These are phyloP conservation scores for Cyberlindnera japonica DNA, from an alignment of 805 yeast species.

Conservation along the genomic window DNA sequence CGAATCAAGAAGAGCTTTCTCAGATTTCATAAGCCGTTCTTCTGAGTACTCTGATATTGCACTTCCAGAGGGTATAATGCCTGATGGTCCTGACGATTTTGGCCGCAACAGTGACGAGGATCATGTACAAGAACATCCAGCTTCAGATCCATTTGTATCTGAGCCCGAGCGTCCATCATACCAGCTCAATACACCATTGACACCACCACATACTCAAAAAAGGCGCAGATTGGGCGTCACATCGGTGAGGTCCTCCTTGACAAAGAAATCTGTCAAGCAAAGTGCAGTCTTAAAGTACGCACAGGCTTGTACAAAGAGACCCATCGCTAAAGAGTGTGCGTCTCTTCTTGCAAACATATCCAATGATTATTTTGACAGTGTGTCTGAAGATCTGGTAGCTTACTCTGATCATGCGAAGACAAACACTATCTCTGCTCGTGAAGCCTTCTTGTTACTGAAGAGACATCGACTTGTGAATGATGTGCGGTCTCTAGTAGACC, in stretches of 20 bases:
- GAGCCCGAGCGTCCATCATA: too few species aligned
- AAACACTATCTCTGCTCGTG: slow-evolving; percentile 25
- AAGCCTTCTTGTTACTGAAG: slow-evolving; percentile 28
- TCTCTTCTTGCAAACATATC: slow-evolving; percentile 26
- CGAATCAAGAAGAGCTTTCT: not conserved
- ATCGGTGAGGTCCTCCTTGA: too few species aligned
- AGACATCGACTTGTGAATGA: slow-evolving; percentile 28
- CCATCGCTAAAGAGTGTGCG: slow-evolving; percentile 21
- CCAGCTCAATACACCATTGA: not conserved
- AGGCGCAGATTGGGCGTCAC: not conserved
- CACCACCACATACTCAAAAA: not conserved
- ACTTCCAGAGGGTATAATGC: slow-evolving; percentile 27
- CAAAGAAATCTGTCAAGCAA: slow-evolving; percentile 4
- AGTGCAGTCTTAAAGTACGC: slow-evolving; percentile 10
- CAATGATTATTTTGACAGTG: slow-evolving; percentile 28
- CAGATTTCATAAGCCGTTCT: slow-evolving; percentile 6
- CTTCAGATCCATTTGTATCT: slow-evolving; percentile 9
- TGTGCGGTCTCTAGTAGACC: slow-evolving; percentile 18
- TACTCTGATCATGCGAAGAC: slow-evolving; percentile 32
- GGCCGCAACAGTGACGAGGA: not conserved
- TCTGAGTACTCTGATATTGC: slow-evolving; percentile 24
- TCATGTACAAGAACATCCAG: not conserved
- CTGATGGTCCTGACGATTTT: slow-evolving; percentile 9
- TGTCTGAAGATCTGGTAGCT: slow-evolving; percentile 27
- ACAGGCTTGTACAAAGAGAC: slow-evolving; percentile 11